Evolutionary conservation across 495 filamentous ascomycete genomes (phyloP), one percentile per base, ranked within the genome.

Genomic region (Xylaria flabelliformis): DNA sequence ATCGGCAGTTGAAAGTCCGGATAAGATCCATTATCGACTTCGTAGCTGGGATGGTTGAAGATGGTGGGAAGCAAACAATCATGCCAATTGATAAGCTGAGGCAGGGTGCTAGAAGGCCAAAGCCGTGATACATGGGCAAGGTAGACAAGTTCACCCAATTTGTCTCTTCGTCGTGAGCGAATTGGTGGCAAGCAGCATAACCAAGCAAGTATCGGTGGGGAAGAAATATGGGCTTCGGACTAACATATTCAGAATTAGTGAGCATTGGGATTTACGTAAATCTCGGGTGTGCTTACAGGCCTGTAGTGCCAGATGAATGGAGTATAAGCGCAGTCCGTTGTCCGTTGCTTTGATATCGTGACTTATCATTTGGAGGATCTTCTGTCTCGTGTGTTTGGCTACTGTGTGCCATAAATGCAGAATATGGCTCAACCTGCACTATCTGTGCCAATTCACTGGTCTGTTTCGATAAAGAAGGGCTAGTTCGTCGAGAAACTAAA

Each of bases 261-360:
- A 9, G 17, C 19, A 24, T 15, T 61, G 10, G 32, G 32, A n/a
- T 1, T 8, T 4, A 29, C 51, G n/a, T 9, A 39, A 53, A 12
- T 12, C 9, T 36, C 4, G 39, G 36, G 29, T 58, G 34, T 64
- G 26, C 61, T 64, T 64, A 64, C 17, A 86, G 73, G n/a, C 85
- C 85, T 1, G 85, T 86, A 12, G 83, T 86, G 1, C 85, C 84
- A 6, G 83, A 85, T 7, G 81, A 83, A 66, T 87, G 85, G 44
- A 87, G 75, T 29, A 87, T 83, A 12, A 87, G 55, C 7, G 83
- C 80, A 12, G 78, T 73, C 0, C 76, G 72, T 58, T 64, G 8
- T 15, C 13, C 61, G 13, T 64, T 64, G 6, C 26, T 17, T 29
- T 29, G 36, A 12, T 10, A 39, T 46, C 4, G 39, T 29, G 61